phyloP scores from a whole-genome alignment of 2,329 filamentous ascomycete genomes.

The Diaporthe humulicola region DNA sequence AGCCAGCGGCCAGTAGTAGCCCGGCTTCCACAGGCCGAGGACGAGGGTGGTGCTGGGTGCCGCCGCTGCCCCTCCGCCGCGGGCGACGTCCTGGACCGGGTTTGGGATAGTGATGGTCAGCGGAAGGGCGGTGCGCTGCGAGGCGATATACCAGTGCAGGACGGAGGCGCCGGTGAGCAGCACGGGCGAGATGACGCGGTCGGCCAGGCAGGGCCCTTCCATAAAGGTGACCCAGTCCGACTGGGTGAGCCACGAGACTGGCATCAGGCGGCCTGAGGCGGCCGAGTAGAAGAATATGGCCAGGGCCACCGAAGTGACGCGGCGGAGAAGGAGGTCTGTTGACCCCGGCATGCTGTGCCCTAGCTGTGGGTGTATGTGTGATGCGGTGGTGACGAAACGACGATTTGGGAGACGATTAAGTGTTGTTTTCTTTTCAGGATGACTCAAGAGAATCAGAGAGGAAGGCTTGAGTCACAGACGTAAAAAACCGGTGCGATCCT shows the following conservation, averaged over 20 bases:
- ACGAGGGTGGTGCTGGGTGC: not conserved
- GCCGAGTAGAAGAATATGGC: constrained; percentile 33
- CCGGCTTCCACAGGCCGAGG: constrained; percentile 36
- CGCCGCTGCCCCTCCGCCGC: not conserved
- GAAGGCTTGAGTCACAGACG: not conserved
- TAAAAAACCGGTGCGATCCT: not conserved
- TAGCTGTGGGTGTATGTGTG: not conserved
- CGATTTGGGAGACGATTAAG: not conserved
- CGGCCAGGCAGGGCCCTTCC: constrained; percentile 35
- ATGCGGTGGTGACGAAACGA: not conserved
- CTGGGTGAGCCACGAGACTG: constrained; percentile 39
- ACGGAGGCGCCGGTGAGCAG: constrained; percentile 32
- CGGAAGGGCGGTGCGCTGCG: constrained; percentile 18
- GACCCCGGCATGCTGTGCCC: not conserved
- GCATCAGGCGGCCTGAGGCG: constrained; percentile 21
- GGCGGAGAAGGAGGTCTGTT: constrained; percentile 34
- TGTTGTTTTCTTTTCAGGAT: not conserved
- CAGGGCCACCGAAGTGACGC: constrained; percentile 33
- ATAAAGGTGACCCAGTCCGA: constrained; percentile 35
- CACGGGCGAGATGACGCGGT: constrained; percentile 37
- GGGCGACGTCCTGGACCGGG: constrained; percentile 19
- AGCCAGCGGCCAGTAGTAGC: constrained; percentile 36
- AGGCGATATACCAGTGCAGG: constrained; percentile 40
- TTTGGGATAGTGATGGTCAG: constrained; percentile 37
- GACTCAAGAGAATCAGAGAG: not conserved